Evolutionary conservation across 2,329 filamentous ascomycete species (phyloP).

Genomic region (Paracoccidioides lutzii): DNA sequence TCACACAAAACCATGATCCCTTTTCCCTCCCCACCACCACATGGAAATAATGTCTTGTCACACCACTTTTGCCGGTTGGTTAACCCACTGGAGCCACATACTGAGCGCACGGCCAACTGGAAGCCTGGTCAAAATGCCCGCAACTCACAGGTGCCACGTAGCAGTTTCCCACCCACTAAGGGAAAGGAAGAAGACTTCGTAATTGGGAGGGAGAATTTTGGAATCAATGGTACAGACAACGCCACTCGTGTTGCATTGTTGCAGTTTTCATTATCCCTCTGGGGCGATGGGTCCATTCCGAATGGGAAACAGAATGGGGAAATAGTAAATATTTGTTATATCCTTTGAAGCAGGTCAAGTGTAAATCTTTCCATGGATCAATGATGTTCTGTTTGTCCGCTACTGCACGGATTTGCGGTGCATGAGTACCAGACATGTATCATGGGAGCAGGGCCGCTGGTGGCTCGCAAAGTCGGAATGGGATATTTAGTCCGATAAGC

Average conservation of each 20-base stretch:
- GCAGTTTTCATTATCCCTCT: neutral
- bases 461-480: neutral
- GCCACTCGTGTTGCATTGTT: constrained; percentile 1
- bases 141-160: constrained; percentile 3
- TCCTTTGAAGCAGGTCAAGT: neutral
- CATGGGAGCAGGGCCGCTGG: neutral
- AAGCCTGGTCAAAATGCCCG: neutral
- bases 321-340: neutral
- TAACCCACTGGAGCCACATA: neutral
- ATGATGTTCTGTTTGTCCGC: neutral
- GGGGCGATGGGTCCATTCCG: neutral
- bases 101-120: neutral
- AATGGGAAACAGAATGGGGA: neutral
- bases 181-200: neutral
- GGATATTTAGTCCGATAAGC: neutral
- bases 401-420: neutral
- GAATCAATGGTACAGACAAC: neutral
- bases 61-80: neutral
- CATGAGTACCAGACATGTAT: neutral
- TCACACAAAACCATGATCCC: neutral
- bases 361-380: neutral
- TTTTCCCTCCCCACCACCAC: neutral
- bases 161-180: neutral
- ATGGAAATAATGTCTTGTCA: neutral
- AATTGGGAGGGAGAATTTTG: neutral